Conservation (phyloP, 352 stramenopile genomes). For the Thraustochytrium striatum region DNA sequence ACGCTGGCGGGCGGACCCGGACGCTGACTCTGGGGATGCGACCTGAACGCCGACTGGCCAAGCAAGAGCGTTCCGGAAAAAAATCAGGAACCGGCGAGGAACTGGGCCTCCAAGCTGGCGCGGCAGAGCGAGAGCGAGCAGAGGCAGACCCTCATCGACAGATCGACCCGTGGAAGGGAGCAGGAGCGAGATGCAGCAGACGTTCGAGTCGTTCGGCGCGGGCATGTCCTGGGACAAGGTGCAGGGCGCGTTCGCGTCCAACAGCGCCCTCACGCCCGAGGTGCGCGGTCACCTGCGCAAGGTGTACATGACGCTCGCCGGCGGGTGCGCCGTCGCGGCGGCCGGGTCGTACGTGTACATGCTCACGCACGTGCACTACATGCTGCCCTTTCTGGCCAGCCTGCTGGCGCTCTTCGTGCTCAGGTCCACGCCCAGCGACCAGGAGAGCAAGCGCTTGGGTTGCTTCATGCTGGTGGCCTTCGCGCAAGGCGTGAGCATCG, state of each 20-base stretch:
- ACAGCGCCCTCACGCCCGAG: neutral
- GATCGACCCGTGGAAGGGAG: too few species aligned
- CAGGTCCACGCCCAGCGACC: neutral
- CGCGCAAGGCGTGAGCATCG: conserved; percentile 67
- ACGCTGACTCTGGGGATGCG: too few species aligned
- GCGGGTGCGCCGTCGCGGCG: neutral
- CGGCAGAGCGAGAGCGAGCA: too few species aligned
- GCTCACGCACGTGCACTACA: neutral
- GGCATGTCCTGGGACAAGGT: neutral
- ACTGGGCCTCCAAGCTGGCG: too few species aligned
- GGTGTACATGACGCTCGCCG: conserved; percentile 22
- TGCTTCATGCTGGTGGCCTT: conserved; percentile 61
- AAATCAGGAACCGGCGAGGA: too few species aligned
- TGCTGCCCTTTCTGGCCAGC: neutral
- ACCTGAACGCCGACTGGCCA: too few species aligned
- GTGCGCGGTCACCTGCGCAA: neutral
- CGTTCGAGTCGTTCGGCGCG: too few species aligned
- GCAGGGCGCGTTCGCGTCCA: neutral
- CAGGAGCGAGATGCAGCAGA: too few species aligned
- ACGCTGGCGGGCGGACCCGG: too few species aligned
- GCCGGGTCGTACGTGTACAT: neutral
- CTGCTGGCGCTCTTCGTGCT: neutral
- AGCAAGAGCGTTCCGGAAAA: too few species aligned
- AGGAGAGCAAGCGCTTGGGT: neutral
- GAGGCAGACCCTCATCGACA: too few species aligned